Percentiles rank a stretch among this genome's conserved stretches.
Conservation (phyloP, 2,329 filamentous ascomycete genomes). For the Pseudocercospora pini-densiflorae region DNA sequence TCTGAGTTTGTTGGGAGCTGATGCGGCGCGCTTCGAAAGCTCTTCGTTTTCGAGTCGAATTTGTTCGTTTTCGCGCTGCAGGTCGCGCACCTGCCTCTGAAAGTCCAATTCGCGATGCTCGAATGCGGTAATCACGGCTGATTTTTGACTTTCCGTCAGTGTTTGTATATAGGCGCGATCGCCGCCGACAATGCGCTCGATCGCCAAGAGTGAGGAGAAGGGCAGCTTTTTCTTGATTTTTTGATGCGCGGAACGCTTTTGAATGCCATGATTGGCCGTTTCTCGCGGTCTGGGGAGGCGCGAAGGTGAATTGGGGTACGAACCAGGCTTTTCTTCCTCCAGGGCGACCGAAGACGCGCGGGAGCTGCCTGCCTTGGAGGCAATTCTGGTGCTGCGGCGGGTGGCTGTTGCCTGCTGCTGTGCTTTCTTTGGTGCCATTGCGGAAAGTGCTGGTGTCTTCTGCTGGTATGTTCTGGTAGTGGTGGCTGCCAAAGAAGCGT, state of each 20-base stretch:
- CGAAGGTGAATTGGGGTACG: conserved; percentile 5
- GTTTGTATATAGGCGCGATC: conserved; percentile 14
- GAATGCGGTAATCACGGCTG: conserved; percentile 23
- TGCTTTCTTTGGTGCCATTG: conserved; percentile 3
- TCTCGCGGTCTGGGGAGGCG: not conserved
- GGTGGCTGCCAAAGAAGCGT: not conserved
- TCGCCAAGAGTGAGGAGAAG: conserved; percentile 12
- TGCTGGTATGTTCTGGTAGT: not conserved
- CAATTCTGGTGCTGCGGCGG: conserved; percentile 22
- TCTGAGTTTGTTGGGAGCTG: conserved; percentile 3
- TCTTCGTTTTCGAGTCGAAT: not conserved
- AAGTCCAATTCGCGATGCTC: conserved; percentile 12
- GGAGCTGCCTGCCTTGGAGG: conserved; percentile 11
- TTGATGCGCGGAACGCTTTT: not conserved
- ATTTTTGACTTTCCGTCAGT: conserved; percentile 26
- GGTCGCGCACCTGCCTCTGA: conserved; percentile 5
- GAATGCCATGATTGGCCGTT: conserved; percentile 6
- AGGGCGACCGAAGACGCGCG: conserved; percentile 19
- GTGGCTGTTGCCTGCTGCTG: not conserved
- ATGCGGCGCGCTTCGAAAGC: not conserved
- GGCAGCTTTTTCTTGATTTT: conserved; percentile 6
- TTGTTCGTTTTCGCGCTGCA: conserved; percentile 4
- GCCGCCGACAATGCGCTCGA: conserved; percentile 11
- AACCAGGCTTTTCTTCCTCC: conserved; percentile 15
- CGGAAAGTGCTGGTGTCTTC: not conserved